Conservation (phyloP, 495 filamentous ascomycete species). For the Cryomyces antarcticus region DNA sequence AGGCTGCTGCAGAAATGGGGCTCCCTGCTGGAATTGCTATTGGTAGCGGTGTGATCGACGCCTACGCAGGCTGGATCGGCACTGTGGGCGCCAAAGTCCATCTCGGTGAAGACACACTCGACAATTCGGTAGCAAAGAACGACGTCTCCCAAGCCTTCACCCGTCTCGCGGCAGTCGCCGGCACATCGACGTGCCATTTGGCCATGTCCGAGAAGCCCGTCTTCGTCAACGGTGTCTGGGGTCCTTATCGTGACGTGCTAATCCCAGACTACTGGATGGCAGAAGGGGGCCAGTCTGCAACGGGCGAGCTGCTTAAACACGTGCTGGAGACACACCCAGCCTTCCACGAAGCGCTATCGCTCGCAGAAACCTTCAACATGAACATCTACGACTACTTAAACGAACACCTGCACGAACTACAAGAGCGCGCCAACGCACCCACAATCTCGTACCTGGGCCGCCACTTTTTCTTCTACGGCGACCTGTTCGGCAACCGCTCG, state of each 20-base stretch:
- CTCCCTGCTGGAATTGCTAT: constrained; percentile 77
- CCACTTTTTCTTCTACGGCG: constrained; percentile 95
- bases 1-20: constrained; percentile 64
- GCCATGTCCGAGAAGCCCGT: constrained; percentile 83
- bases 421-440: constrained; percentile 42
- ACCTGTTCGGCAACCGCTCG: constrained; percentile 92
- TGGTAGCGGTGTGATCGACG: constrained; percentile 91
- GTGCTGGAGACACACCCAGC: constrained; percentile 86
- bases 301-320: constrained; percentile 80
- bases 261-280: constrained; percentile 87
- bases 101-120: constrained; percentile 38
- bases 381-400: constrained; percentile 94
- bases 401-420: constrained; percentile 61
- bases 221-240: constrained; percentile 90
- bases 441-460: constrained; percentile 66
- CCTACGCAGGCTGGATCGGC: constrained; percentile 95
- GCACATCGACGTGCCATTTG: constrained; percentile 90
- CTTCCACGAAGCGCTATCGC: constrained; percentile 51
- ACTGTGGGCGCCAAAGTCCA: constrained; percentile 91
- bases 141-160: constrained; percentile 81
- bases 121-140: constrained; percentile 40
- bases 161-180: constrained; percentile 84
- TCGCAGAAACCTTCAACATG: constrained; percentile 53
- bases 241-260: constrained; percentile 84
- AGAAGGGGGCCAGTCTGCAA: constrained; percentile 89